Conservation (phyloP, 1,284 basidiomycete species). For the Papiliotrema laurentii region DNA sequence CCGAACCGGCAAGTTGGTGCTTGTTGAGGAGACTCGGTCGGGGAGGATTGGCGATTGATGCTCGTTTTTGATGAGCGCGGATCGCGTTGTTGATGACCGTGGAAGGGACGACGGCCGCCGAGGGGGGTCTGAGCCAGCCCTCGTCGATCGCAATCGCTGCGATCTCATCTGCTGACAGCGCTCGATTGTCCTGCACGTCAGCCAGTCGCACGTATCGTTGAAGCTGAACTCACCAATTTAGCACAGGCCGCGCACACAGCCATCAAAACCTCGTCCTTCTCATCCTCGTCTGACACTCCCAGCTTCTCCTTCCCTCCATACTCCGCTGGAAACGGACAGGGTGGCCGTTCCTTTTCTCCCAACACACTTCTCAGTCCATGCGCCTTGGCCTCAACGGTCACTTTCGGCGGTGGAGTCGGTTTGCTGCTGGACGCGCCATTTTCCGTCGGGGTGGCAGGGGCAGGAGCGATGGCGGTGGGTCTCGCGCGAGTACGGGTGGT, state of each 20-base stretch:
- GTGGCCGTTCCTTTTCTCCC: constrained; percentile 26
- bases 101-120: constrained; percentile 36
- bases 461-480: neutral
- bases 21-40: constrained; percentile 37
- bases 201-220: constrained; percentile 6
- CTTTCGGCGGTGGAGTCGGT: neutral
- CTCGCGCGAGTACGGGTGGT: constrained; percentile 2
- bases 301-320: constrained; percentile 37
- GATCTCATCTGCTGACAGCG: constrained; percentile 41
- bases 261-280: constrained; percentile 43
- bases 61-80: constrained; percentile 40
- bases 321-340: constrained; percentile 37
- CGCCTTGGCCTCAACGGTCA: constrained; percentile 27
- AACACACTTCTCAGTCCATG: constrained; percentile 35
- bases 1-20: constrained; percentile 41
- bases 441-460: neutral
- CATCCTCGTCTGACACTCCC: constrained; percentile 40
- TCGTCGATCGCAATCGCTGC: constrained; percentile 35
- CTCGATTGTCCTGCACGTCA: constrained; percentile 39
- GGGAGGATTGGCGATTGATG: constrained; percentile 19
- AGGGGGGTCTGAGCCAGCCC: constrained; percentile 44
- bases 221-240: constrained; percentile 25
- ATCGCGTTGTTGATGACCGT: constrained; percentile 41
- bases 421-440: constrained; percentile 3
- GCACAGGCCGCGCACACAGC: constrained; percentile 38